phyloP scores from a whole-genome alignment of 1,139 yeast species.

The Nakaseomyces nivariensis region DNA sequence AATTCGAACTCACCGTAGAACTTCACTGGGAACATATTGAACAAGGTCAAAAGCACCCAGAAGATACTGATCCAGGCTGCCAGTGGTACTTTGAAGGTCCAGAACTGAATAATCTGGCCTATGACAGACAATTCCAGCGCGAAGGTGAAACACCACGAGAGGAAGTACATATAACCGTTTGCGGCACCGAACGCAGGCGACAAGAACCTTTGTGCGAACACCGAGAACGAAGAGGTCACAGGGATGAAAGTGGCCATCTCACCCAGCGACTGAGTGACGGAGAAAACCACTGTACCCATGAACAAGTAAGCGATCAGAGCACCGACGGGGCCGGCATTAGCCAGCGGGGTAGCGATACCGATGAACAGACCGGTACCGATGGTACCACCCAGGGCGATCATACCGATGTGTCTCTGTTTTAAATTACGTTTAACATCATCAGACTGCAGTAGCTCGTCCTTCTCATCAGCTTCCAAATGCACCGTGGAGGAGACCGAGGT shows the following conservation, averaged over 20 bases:
- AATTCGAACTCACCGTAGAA: slow-evolving; percentile 64
- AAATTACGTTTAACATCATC: slow-evolving; percentile 39
- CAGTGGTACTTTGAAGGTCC: slow-evolving; percentile 68
- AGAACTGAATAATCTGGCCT: slow-evolving; percentile 65
- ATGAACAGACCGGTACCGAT: slow-evolving; percentile 61
- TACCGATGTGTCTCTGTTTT: slow-evolving; percentile 50
- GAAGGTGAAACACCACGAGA: slow-evolving; percentile 77
- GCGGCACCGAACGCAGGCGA: slow-evolving; percentile 62
- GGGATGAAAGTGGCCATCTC: slow-evolving; percentile 72
- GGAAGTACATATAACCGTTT: slow-evolving; percentile 80
- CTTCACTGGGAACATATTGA: slow-evolving; percentile 54
- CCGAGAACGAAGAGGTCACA: slow-evolving; percentile 55
- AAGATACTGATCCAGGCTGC: slow-evolving; percentile 64
- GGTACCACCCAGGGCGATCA: slow-evolving; percentile 62
- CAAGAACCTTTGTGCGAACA: slow-evolving; percentile 47
- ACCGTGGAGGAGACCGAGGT: background rate
- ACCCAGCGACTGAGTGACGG: slow-evolving; percentile 61
- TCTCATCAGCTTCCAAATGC: slow-evolving; percentile 1
- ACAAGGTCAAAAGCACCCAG: slow-evolving; percentile 41
- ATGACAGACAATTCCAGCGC: slow-evolving; percentile 78
- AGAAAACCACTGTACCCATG: slow-evolving; percentile 55
- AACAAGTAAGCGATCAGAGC: slow-evolving; percentile 55
- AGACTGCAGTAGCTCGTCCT: slow-evolving; percentile 6
- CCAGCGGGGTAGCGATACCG: slow-evolving; percentile 45
- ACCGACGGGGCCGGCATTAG: slow-evolving; percentile 63